These are phyloP conservation scores for Calonectria multiphialidica DNA, from an alignment of 2,329 filamentous ascomycete genomes.

Conservation along the genomic window DNA sequence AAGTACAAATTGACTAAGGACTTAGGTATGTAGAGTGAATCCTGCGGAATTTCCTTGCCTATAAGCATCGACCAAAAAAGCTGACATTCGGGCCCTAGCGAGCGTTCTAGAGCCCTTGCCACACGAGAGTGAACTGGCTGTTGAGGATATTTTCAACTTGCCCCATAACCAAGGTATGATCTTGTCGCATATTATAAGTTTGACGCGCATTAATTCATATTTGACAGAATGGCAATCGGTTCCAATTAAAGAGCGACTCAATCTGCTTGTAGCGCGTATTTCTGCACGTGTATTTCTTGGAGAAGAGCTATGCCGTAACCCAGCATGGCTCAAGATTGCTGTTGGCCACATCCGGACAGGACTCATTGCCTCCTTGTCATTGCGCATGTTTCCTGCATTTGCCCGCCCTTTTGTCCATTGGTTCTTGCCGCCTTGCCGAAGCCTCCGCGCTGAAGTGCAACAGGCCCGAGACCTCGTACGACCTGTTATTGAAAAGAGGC, in stretches of 20 bases:
- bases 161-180: neutral
- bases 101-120: neutral
- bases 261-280: neutral
- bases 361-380: neutral
- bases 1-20: neutral
- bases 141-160: neutral
- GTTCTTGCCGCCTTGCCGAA: neutral
- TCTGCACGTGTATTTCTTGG: neutral
- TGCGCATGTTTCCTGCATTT: neutral
- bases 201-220: neutral
- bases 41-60: neutral
- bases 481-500: neutral
- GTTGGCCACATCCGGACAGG: neutral
- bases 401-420: neutral
- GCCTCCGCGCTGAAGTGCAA: neutral
- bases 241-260: neutral
- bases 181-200: fast-evolving
- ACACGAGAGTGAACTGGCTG: neutral
- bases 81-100: neutral
- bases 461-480: neutral
- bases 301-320: neutral
- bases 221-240: neutral
- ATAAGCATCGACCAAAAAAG: too few relatives aligned
- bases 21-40: neutral
- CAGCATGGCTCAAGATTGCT: neutral